Evolutionary conservation across 108 stramenopile genomes (phyloP), one percentile per base, ranked within the genome.

Genomic region (Nitzschia inconspicua): DNA sequence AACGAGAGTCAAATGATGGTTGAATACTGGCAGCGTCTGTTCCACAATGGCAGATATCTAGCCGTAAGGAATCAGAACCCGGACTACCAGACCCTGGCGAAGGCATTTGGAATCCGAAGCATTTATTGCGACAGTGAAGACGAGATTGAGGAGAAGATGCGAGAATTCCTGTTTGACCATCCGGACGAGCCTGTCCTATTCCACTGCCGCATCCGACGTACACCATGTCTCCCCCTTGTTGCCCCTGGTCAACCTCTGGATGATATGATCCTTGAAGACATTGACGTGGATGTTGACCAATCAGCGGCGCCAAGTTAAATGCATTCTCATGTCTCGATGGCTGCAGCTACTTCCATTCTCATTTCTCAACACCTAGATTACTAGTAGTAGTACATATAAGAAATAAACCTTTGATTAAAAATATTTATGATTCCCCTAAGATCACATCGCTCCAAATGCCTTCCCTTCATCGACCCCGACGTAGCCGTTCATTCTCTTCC

Each of bases 1-100:
- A 95, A 95, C 63, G 91, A 93, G 36, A 73, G 77, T 25, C 94
- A 95, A 73, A 91, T 91, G 87, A 95, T 95, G 94, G 94, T 95
- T 9, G 88, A 93, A 66, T 88, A 93, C 66, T 95, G 94, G 94
- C 94, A 95, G 66, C 79, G 83, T 48, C 68, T 93, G 57, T 95
- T 95, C 77, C 89, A 95, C 72, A 80, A 87, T 30, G 77, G 83
- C 48, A 91, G 94, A 46, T 85, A 83, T 65, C 72, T 91, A 55
- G 91, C 89, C 31, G 89, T 93, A 25, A 70, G 80, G 22, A 95
- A 93, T 65, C 57, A 66, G 28, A 93, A 89, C 73, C 94, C 94
- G 0, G 79, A 88, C 24, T 95, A 91, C 57, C 41, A 25, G 46
- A 77, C 66, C 18, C 63, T 95, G 47, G 94, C 94, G 1, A 63